phyloP scores from a whole-genome alignment of 148 eudicot species.

The Bassia scoparia region DNA sequence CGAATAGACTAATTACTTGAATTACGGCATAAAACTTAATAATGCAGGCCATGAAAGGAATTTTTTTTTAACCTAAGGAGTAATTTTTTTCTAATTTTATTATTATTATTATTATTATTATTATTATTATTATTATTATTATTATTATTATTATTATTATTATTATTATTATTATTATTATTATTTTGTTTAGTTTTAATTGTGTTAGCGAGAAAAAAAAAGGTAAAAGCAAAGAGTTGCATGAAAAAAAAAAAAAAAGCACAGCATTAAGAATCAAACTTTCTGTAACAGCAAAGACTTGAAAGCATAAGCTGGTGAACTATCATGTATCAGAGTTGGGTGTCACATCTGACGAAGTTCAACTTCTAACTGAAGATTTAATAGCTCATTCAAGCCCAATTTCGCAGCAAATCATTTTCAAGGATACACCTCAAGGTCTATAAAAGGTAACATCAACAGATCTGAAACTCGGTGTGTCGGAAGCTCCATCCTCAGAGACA shows the following conservation, averaged over 20 bases:
- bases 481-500: not conserved
- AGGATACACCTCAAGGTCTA: not conserved
- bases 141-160: too few relatives aligned
- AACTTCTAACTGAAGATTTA: not conserved
- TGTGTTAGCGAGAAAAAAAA: too few relatives aligned
- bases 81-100: too few relatives aligned
- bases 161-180: too few relatives aligned
- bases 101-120: too few relatives aligned
- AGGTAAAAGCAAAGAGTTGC: not conserved
- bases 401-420: not conserved
- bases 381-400: not conserved
- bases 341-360: conserved; percentile 14
- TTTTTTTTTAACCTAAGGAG: not conserved
- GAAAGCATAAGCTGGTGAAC: conserved; percentile 12
- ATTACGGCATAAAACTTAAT: too few relatives aligned
- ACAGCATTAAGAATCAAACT: not conserved
- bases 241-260: conserved; percentile 1
- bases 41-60: too few relatives aligned
- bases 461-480: not conserved
- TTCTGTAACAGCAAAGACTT: not conserved
- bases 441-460: not conserved
- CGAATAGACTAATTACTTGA: too few relatives aligned
- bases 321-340: conserved; percentile 13
- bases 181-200: too few relatives aligned
- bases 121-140: too few relatives aligned